A percentile compares a stretch with the other conserved stretches of the same genome.
Evolutionary conservation across 805 yeast genomes (phyloP).

Genomic region (Yarrowia bubula): DNA sequence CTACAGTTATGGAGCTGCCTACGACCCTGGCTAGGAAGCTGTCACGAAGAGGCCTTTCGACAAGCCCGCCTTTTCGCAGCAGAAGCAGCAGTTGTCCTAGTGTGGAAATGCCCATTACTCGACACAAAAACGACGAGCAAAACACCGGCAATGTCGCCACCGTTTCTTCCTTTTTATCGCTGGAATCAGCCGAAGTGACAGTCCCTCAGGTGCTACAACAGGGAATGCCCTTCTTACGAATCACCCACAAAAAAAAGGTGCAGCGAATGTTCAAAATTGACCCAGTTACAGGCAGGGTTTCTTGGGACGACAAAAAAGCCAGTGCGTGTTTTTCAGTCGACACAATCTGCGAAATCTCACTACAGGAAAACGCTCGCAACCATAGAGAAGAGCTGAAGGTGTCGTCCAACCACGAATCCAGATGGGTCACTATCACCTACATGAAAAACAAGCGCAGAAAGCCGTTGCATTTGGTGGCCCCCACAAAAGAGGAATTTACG

Average conservation of each 20-base stretch:
- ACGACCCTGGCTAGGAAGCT: constrained; percentile 2
- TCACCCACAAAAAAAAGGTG: constrained; percentile 68
- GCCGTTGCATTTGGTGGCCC: constrained; percentile 75
- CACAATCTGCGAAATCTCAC: constrained; percentile 59
- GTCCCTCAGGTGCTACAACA: constrained; percentile 51
- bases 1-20: constrained; percentile 14
- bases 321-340: constrained; percentile 52
- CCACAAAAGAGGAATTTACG: constrained; percentile 51
- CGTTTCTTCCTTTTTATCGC: not conserved
- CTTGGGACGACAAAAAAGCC: constrained; percentile 55
- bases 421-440: constrained; percentile 83
- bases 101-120: constrained; percentile 15
- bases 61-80: not conserved
- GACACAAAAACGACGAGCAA: constrained; percentile 14
- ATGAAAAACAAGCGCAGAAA: constrained; percentile 60
- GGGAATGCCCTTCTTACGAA: constrained; percentile 64
- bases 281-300: constrained; percentile 51
- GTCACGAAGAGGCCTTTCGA: constrained; percentile 4
- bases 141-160: not conserved
- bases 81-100: constrained; percentile 18
- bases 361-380: constrained; percentile 71
- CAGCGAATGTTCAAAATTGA: constrained; percentile 58
- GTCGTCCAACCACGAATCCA: constrained; percentile 57
- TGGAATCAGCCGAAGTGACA: constrained; percentile 33
- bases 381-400: constrained; percentile 83